These are phyloP conservation scores for Candida parachauliodes DNA, from an alignment of 805 yeast species.

Conservation along the genomic window DNA sequence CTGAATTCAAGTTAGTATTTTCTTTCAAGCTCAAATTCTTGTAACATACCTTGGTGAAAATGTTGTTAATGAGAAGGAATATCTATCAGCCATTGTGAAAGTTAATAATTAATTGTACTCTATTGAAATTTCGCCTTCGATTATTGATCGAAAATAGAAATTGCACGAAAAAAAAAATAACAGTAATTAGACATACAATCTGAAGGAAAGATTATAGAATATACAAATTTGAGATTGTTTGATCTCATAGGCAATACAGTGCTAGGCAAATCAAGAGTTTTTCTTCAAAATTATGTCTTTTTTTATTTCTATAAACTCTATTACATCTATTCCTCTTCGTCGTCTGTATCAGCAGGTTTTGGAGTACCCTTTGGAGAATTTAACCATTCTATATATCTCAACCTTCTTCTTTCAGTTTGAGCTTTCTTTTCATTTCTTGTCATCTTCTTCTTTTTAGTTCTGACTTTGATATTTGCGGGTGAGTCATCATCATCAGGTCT, in stretches of 20 bases:
- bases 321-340: conserved; percentile 55
- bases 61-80: conserved; percentile 94
- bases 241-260: too few species aligned
- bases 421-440: conserved; percentile 93
- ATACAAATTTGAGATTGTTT: too few species aligned
- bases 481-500: conserved; percentile 75
- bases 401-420: conserved; percentile 89
- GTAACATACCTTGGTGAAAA: conserved; percentile 86
- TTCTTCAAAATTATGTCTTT: too few species aligned
- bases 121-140: background rate
- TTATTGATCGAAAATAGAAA: too few species aligned
- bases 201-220: too few species aligned
- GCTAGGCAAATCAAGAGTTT: background rate
- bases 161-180: too few species aligned
- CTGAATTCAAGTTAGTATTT: conserved; percentile 33
- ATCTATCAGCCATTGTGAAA: conserved; percentile 86
- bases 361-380: conserved; percentile 98
- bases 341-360: conserved; percentile 89
- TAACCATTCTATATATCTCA: conserved; percentile 92
- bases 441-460: conserved; percentile 91
- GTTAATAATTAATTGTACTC: background rate
- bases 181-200: too few species aligned
- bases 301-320: too few species aligned
- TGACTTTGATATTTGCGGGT: conserved; percentile 93
- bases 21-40: conserved; percentile 2